These are phyloP conservation scores for Cucurbita argyrosperma DNA, from an alignment of 306 rosid species.

Conservation along the genomic window DNA sequence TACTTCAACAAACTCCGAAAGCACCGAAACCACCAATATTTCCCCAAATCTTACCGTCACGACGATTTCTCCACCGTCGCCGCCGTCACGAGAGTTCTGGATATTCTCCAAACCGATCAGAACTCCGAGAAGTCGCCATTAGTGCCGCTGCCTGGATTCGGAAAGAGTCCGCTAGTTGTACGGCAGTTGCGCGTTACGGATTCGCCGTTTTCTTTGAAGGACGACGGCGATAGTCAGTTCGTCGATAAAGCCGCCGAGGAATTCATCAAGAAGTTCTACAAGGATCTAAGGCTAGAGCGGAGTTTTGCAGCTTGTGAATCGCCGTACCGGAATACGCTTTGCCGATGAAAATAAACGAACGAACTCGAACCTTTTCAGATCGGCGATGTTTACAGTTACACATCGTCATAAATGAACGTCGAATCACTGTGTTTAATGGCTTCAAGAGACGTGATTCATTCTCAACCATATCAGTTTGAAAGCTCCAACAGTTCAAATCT, in stretches of 20 bases:
- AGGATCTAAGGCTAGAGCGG: constrained; percentile 38
- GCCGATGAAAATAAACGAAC: background rate
- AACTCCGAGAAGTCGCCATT: constrained; percentile 50
- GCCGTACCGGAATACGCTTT: constrained; percentile 19
- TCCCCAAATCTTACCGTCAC: constrained; percentile 18
- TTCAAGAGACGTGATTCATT: background rate
- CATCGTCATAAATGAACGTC: background rate
- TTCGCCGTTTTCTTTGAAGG: constrained; percentile 72
- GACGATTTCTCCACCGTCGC: constrained; percentile 32
- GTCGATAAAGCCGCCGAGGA: constrained; percentile 71
- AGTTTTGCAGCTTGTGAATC: constrained; percentile 31
- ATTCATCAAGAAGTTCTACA: constrained; percentile 62
- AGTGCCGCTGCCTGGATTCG: constrained; percentile 54
- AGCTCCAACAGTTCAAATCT: background rate
- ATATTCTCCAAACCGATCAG: constrained; percentile 29
- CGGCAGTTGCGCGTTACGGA: constrained; percentile 62
- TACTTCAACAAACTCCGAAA: constrained; percentile 20
- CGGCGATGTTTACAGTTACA: background rate
- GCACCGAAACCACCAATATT: constrained; percentile 8
- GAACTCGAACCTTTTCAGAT: background rate
- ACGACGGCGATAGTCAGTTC: constrained; percentile 25
- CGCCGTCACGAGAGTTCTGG: constrained; percentile 50
- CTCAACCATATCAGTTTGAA: background rate
- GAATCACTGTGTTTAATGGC: background rate
- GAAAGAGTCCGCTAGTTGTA: constrained; percentile 45